Evolutionary conservation across 208 protist species (phyloP), one percentile per base, ranked within the genome.

Genomic region (Wallacemonas sp.): DNA sequence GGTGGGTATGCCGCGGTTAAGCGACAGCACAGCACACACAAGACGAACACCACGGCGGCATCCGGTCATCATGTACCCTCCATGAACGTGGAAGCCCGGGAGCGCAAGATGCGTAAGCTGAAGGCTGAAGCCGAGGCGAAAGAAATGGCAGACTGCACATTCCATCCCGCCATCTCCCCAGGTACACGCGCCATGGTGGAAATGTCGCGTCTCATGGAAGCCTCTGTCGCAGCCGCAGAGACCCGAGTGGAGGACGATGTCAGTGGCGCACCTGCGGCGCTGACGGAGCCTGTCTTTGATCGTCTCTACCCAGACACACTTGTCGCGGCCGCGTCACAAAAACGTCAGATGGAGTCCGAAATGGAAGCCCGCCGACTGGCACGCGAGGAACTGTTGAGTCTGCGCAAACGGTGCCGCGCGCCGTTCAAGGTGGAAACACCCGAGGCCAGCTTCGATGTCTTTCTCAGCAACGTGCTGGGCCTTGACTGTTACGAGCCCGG

Each of bases 81-180:
- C 8, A 34, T 58, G 9, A 33, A 49, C 15, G 9, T 42, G 2
- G 60, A 72, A 36, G 44, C 31, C 21, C 61, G 76, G 55, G 47
- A 63, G 39, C 26, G 53, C 21, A 31, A 45, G 30, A 44, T 46
- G 38, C 58, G 64, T 17, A 76, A 74, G 61, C 68, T 91, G 56
- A 38, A 68, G 9, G 27, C 70, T 27, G 82, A 90, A 61, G 53
- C 74, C 68, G 49, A 64, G 6, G 67, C 69, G 45, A 79, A 73
- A 55, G 72, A 81, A 33, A 68, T 87, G 59, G 76, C 72, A 3
- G 84, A 91, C 64, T 95, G 89, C 58, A 95, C 83, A 15, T 95
- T 95, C 38, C 80, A 85, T 31, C 89, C 89, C 14, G 66, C 64
- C 2, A 64, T 95, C 11, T 82, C 82, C 1, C 85, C 83, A 1